Conservation (phyloP, 2,329 filamentous ascomycete genomes). For the Balansia obtecta region DNA sequence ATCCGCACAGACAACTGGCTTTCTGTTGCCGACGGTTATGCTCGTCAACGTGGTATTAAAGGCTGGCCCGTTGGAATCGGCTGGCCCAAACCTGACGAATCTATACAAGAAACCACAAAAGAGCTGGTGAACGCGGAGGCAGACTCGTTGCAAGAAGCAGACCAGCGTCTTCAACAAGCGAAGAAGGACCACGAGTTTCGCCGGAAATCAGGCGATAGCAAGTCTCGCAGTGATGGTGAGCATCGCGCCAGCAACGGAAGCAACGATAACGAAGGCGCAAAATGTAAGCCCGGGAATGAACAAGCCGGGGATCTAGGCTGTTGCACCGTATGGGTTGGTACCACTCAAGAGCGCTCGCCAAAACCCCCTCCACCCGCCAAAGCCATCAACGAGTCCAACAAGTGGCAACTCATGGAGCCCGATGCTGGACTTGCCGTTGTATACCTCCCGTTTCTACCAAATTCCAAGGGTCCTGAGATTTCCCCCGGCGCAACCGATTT, state of each 20-base stretch:
- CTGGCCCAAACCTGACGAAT: constrained; percentile 60
- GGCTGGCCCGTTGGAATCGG: constrained; percentile 94
- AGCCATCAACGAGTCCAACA: constrained; percentile 47
- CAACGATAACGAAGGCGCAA: constrained; percentile 17
- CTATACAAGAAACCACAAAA: constrained; percentile 44
- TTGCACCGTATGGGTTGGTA: constrained; percentile 93
- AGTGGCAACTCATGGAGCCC: constrained; percentile 56
- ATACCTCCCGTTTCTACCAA: constrained; percentile 82
- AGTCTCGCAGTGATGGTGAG: constrained; percentile 9
- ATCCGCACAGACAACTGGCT: constrained; percentile 95
- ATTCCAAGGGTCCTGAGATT: constrained; percentile 67
- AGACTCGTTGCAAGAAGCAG: constrained; percentile 44
- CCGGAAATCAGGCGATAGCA: constrained; percentile 12
- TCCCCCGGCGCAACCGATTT: constrained; percentile 75
- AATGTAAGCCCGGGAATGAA: constrained; percentile 30
- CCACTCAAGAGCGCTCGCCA: constrained; percentile 56
- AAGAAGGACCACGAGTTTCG: constrained; percentile 30
- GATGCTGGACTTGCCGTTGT: constrained; percentile 79
- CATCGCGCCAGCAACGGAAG: constrained; percentile 8
- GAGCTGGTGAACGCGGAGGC: constrained; percentile 57
- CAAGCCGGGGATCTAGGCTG: constrained; percentile 59
- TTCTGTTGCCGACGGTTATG: constrained; percentile 85
- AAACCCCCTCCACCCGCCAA: constrained; percentile 39
- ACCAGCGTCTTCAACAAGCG: constrained; percentile 51
- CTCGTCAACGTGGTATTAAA: constrained; percentile 75